A percentile compares a stretch with the other conserved stretches of the same genome.
These are phyloP conservation scores for Colletotrichum noveboracense DNA, from an alignment of 2,329 filamentous ascomycete species.

Conservation along the genomic window DNA sequence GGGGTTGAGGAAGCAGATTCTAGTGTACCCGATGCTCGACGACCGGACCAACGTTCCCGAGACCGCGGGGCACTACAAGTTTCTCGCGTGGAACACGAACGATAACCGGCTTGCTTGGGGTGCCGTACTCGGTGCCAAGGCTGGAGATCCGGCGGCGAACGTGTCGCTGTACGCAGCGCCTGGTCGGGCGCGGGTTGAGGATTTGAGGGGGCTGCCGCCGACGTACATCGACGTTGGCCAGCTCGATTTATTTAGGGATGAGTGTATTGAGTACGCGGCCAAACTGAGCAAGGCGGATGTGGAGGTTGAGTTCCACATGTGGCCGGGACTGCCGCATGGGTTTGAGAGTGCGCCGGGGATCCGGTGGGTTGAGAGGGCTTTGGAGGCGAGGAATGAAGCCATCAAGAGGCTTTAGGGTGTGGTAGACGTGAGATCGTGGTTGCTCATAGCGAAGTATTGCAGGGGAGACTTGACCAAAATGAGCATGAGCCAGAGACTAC, in stretches of 20 bases:
- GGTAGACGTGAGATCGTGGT: not conserved
- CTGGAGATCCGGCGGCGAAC: conserved; percentile 16
- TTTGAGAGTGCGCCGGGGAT: conserved; percentile 30
- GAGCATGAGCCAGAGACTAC: not conserved
- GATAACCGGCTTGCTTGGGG: conserved; percentile 28
- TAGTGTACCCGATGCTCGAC: conserved; percentile 39
- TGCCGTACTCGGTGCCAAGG: conserved; percentile 22
- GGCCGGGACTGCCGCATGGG: conserved; percentile 43
- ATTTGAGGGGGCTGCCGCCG: conserved; percentile 33
- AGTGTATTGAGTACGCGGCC: conserved; percentile 34
- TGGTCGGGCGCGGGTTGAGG: conserved; percentile 23
- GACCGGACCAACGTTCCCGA: conserved; percentile 26
- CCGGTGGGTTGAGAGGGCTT: conserved; percentile 25
- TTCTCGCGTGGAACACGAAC: conserved; percentile 23
- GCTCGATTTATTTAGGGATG: conserved; percentile 43
- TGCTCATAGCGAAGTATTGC: not conserved
- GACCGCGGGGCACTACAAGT: not conserved
- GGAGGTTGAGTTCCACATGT: conserved; percentile 44
- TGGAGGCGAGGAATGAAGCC: conserved; percentile 25
- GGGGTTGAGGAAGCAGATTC: conserved; percentile 32
- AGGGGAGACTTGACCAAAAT: not conserved
- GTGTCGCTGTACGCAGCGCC: conserved; percentile 27
- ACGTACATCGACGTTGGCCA: conserved; percentile 44
- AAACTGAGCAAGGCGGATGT: conserved; percentile 35
- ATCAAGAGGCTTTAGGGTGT: not conserved